A percentile compares a stretch with the other conserved stretches of the same genome.
Conservation (phyloP, 1,284 basidiomycete genomes). For the Moniliella sp. region DNA sequence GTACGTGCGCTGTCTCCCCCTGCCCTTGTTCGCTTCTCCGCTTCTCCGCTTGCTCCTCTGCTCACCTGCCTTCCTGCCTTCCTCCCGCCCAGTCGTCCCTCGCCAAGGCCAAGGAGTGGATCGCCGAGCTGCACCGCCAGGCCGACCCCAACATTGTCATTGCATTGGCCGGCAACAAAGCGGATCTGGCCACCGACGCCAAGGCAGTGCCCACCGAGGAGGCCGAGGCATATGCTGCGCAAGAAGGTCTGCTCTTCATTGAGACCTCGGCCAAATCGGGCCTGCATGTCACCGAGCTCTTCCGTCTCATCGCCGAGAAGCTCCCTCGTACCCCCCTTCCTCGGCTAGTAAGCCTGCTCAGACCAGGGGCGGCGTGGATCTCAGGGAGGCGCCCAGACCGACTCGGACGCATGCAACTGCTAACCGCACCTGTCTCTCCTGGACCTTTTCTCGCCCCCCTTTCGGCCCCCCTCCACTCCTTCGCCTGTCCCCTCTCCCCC, state of each 20-base stretch:
- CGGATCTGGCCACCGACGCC: conserved; percentile 49
- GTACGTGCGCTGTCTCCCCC: conserved; percentile 1
- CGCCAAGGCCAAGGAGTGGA: conserved; percentile 90
- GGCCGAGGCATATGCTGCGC: conserved; percentile 75
- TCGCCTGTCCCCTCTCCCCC: too few species aligned
- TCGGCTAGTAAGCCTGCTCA: too few species aligned
- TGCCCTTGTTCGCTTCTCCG: not conserved
- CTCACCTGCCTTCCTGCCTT: not conserved
- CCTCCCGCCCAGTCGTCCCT: conserved; percentile 42
- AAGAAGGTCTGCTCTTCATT: conserved; percentile 81
- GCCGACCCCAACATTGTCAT: conserved; percentile 68
- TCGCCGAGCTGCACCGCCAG: conserved; percentile 82
- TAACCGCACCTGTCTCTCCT: too few species aligned
- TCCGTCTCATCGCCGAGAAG: conserved; percentile 27
- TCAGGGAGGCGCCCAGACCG: too few species aligned
- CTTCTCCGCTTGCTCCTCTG: not conserved
- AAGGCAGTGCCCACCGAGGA: conserved; percentile 23
- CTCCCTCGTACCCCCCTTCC: too few species aligned
- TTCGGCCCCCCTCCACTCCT: too few species aligned
- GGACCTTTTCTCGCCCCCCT: too few species aligned
- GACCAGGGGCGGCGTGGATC: too few species aligned
- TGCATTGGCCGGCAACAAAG: conserved; percentile 83
- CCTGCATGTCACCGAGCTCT: conserved; percentile 60
- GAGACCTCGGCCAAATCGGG: conserved; percentile 89
- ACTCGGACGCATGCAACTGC: too few species aligned